Evolutionary conservation across 345 rosid genomes (phyloP).

Genomic region (Camelina hispida): DNA sequence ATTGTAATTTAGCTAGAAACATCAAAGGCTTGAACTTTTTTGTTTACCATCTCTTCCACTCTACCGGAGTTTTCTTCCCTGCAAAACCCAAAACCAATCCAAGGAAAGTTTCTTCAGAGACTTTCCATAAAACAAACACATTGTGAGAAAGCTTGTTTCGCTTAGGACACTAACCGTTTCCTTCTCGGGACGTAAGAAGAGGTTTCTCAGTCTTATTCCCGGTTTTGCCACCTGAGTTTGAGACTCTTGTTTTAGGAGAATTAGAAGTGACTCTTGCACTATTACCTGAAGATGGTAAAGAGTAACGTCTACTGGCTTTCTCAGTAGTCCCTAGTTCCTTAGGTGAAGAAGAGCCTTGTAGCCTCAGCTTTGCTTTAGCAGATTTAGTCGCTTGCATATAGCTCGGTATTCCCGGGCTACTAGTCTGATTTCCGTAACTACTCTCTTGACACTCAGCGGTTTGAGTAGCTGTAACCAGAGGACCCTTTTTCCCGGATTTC

Average conservation of each 20-base stretch:
- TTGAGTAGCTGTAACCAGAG: conserved; percentile 44
- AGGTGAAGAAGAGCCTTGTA: conserved; percentile 72
- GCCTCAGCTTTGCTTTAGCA: conserved; percentile 89
- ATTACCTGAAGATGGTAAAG: conserved; percentile 73
- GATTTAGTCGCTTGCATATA: conserved; percentile 92
- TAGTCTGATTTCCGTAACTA: conserved; percentile 56
- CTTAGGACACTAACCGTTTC: conserved; percentile 57
- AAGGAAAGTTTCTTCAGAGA: conserved; percentile 2
- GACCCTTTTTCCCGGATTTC: conserved; percentile 57
- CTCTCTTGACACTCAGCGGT: conserved; percentile 59
- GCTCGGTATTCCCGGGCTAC: conserved; percentile 65
- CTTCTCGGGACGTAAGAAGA: conserved; percentile 54
- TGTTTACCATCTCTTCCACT: conserved; percentile 70
- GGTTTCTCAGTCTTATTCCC: conserved; percentile 62
- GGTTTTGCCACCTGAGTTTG: conserved; percentile 58
- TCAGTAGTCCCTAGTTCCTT: conserved; percentile 59
- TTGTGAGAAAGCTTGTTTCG: not conserved
- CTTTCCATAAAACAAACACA: not conserved
- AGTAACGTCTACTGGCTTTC: conserved; percentile 71
- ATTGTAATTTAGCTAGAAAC: conserved; percentile 18
- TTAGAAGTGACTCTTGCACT: conserved; percentile 64
- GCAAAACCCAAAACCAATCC: conserved; percentile 43
- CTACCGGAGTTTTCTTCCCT: conserved; percentile 61
- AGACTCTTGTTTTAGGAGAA: conserved; percentile 74
- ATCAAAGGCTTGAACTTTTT: not conserved